phyloP scores from a whole-genome alignment of 129 eudicot genomes.

The Pulicaria dysenterica region DNA sequence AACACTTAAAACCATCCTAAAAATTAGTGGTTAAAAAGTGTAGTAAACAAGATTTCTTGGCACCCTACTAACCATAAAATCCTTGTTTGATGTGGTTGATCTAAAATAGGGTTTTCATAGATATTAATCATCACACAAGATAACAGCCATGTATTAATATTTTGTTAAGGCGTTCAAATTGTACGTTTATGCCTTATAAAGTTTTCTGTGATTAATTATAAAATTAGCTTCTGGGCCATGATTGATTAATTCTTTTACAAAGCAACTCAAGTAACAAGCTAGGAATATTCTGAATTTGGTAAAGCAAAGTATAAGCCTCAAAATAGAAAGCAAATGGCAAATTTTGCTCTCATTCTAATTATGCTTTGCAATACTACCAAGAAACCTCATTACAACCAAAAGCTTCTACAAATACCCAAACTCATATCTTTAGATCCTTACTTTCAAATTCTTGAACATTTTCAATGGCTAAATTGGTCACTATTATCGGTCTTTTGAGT shows the following conservation, averaged over 20 bases:
- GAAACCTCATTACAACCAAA: constrained; percentile 46
- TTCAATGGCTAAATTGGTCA: constrained; percentile 44
- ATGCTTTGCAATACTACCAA: constrained; percentile 69
- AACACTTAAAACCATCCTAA: no score
- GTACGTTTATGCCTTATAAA: no score
- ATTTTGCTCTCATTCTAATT: constrained; percentile 26
- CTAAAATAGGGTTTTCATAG: no score
- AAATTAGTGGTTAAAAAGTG: no score
- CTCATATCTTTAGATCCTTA: constrained; percentile 23
- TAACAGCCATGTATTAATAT: no score
- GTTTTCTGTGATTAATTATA: not conserved
- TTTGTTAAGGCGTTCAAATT: no score
- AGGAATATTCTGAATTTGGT: constrained; percentile 46
- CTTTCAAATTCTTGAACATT: constrained; percentile 16
- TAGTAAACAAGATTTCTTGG: no score
- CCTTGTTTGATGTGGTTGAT: no score
- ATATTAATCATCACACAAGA: no score
- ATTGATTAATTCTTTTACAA: not conserved
- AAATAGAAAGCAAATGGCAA: constrained; percentile 27
- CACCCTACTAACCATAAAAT: no score
- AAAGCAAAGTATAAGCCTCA: constrained; percentile 72
- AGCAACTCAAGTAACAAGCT: constrained; percentile 52
- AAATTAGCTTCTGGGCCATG: not conserved
- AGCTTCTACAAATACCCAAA: constrained; percentile 66
- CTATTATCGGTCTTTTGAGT: constrained; percentile 39